Evolutionary conservation across 176 grass and related monocot species (phyloP), one percentile per base, ranked within the genome.

Genomic region (Hordeum marinum): DNA sequence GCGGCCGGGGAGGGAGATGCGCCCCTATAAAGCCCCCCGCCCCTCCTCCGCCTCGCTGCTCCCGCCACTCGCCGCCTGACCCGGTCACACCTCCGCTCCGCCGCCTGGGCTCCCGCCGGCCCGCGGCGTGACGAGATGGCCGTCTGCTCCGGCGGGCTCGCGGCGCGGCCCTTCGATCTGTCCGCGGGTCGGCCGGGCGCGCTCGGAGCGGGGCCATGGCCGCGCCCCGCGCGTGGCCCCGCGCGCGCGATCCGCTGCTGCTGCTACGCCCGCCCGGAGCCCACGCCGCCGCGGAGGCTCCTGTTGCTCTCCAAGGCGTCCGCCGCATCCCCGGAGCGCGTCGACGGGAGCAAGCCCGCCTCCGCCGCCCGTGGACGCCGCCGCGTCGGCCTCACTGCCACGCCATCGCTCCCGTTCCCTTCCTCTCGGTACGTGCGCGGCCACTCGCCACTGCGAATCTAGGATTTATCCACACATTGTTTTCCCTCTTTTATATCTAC

Each of bases 101-200:
- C 78, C 62, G 15, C 34, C 72, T 29, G 15, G 37, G 17, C 61
- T 39, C 52, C 14, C 72, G 46, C 46, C 6, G 1, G 15, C 48
- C 48, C 15, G 48, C 41, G 40, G 77, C 81, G 59, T 72, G 57
- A 76, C 64, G 76, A 78, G 82, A 98, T 98, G 96, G 89, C 89
- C 68, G 89, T 84, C 39, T 91, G 85, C 83, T 83, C 96, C 75
- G 88, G 86, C 58, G 91, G 90, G 46, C 80, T 98, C 58, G 80
- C 43, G 12, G 74, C 85, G 50, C 87, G 83, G 65, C 85, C 91
- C 32, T 87, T 91, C 89, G 79, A 91, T 82, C 72, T 91, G 82
- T 72, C 71, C 31, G 70, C 79, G 24, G 69, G 61, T 35, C 73
- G 72, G 32, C 15, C 68, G 18, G 43, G 24, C 10, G 27, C 26